Base-by-base conservation (phyloP, 2,329 filamentous ascomycete species). In the Lasiodiplodia theobromae region DNA sequence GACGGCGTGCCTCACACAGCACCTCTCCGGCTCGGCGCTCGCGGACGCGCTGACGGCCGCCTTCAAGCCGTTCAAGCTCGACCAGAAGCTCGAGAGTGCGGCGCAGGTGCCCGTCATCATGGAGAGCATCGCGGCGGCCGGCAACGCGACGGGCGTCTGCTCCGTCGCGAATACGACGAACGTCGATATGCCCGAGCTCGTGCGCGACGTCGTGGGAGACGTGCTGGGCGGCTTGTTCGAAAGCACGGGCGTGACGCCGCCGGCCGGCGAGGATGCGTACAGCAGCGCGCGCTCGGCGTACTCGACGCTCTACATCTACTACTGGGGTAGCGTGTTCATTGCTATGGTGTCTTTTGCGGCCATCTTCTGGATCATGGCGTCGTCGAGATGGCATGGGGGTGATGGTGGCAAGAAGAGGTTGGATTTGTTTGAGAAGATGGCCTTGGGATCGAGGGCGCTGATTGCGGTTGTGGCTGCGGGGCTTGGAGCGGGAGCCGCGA, bases 241-340 rank as follows among this genome's bases (percentile, higher is more conserved):
- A 25, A n/a, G 23, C 10, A 49, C 23, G 2, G 57, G 57, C 40
- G 57, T 62, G 2, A 31, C 4, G 38, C 38, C 47, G 12, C 21
- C 16, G 3, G 40, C 40, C 16, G 57, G 57, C 57, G 38, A 31
- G 57, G 40, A 47, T 12, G 57, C 57, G 25, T 62, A 49, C 57
- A 14, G 8, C 14, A 21, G 16, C 25, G 57, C 57, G 3, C 12
- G 57, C 0, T 62, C 57, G 6, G 57, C 57, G 0, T 62, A 62
- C 40, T 34, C 49, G 4, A 62, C 57, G 16, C 57, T 77, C 2
- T 79, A 78, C 62, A 69, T 81, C 14, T 82, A 81, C 73, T 77
- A 77, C 71, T 79, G 81, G 74, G 72, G 73, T 21, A 77, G 75
- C n/a, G 74, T 79, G 65, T 77, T 77, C 71, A 71, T 78, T 23